phyloP scores from a whole-genome alignment of 176 grass and related monocot genomes.

The Chloris gayana region DNA sequence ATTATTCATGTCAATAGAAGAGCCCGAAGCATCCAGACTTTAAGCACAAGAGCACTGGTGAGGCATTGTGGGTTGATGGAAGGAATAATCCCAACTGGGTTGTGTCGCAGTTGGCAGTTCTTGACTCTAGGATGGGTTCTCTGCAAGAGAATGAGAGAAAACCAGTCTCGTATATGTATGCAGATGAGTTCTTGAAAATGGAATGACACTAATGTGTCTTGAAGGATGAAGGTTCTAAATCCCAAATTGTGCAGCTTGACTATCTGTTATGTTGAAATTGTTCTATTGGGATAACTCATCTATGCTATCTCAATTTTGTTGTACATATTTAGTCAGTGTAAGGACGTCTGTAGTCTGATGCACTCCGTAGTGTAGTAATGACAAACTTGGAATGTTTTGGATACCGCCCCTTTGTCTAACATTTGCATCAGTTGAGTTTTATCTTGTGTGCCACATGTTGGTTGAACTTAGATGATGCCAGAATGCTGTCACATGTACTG shows the following conservation, averaged over 20 bases:
- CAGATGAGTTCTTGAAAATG: conserved; percentile 60
- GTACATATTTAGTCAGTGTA: conserved; percentile 30
- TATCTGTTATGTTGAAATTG: background rate
- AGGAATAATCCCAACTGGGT: conserved; percentile 76
- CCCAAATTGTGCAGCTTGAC: background rate
- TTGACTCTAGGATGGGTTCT: conserved; percentile 73
- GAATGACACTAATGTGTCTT: background rate
- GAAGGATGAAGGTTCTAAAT: background rate
- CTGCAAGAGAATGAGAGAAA: conserved; percentile 44
- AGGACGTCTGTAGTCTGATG: background rate
- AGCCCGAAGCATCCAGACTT: conserved; percentile 74
- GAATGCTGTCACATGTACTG: background rate
- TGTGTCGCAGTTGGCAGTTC: conserved; percentile 63
- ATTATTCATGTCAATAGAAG: conserved; percentile 47
- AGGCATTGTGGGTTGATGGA: conserved; percentile 74
- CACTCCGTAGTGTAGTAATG: background rate
- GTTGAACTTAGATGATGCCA: background rate
- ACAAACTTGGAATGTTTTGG: background rate
- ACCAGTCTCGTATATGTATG: conserved; percentile 59
- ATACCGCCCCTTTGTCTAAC: background rate
- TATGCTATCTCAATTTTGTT: background rate
- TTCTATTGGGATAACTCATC: background rate
- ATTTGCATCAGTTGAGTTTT: background rate
- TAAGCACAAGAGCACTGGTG: conserved; percentile 73
- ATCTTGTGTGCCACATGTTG: background rate